Evolutionary conservation across 2,329 filamentous ascomycete species (phyloP).

Genomic region (Fusarium algeriense): DNA sequence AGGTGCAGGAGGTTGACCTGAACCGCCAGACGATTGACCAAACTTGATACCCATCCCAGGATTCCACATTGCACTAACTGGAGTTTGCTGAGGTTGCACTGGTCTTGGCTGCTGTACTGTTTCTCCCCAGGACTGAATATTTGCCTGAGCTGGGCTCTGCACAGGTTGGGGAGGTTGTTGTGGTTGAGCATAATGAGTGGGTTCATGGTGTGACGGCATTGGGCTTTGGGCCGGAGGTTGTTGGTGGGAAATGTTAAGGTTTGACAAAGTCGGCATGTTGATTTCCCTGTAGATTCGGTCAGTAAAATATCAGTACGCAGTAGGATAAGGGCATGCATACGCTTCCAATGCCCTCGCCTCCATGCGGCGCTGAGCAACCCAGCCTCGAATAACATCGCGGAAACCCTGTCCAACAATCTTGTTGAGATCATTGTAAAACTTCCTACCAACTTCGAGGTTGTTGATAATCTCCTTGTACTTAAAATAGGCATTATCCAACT

Average conservation of each 20-base stretch:
- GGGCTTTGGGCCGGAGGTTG: constrained; percentile 42
- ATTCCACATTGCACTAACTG: constrained; percentile 68
- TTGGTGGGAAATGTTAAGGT: constrained; percentile 55
- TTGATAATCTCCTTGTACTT: constrained; percentile 97
- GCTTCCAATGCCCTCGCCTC: constrained; percentile 84
- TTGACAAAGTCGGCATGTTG: constrained; percentile 64
- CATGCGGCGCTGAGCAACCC: constrained; percentile 82
- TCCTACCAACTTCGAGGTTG: constrained; percentile 90
- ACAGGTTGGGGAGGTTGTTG: constrained; percentile 40
- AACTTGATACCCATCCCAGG: constrained; percentile 87
- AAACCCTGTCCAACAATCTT: constrained; percentile 85
- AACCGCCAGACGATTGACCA: constrained; percentile 57
- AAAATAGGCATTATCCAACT: constrained; percentile 89
- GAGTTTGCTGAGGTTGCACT: constrained; percentile 57
- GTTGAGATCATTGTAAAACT: constrained; percentile 96
- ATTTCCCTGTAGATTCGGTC: constrained; percentile 57
- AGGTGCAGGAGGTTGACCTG: constrained; percentile 44
- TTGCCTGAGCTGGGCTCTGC: constrained; percentile 57
- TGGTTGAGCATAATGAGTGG: constrained; percentile 24
- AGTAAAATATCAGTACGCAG: constrained; percentile 9
- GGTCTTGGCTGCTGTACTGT: constrained; percentile 68
- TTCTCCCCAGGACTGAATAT: constrained; percentile 70
- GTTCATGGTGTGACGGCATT: constrained; percentile 27
- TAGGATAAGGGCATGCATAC: constrained; percentile 63
- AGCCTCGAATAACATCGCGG: constrained; percentile 80